Conservation (phyloP, 768 basidiomycete genomes). For the Hericium alpestre region DNA sequence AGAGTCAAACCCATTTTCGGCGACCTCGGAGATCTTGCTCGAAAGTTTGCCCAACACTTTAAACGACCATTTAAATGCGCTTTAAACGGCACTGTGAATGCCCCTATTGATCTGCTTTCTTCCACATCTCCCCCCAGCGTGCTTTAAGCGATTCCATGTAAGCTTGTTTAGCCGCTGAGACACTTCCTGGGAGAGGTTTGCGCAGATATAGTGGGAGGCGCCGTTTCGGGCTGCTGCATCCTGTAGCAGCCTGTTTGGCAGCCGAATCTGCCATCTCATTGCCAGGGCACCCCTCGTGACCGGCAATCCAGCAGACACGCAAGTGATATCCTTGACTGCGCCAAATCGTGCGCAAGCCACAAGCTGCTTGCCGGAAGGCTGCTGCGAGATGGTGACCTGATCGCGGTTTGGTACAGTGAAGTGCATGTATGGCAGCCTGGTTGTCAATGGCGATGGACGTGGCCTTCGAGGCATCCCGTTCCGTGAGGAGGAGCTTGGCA, state of each 20-base stretch:
- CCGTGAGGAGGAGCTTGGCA: slow-evolving; percentile 16
- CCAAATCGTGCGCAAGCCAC: too few relatives aligned
- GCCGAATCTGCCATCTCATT: not conserved
- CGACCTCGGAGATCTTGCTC: too few relatives aligned
- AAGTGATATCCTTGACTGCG: too few relatives aligned
- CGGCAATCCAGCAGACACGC: not conserved
- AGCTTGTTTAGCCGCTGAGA: not conserved
- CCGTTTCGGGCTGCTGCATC: not conserved
- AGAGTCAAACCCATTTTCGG: too few relatives aligned
- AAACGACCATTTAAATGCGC: too few relatives aligned
- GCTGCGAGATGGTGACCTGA: slow-evolving; percentile 7
- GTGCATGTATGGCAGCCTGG: slow-evolving; percentile 2
- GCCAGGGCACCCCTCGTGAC: not conserved
- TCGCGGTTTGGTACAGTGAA: not conserved
- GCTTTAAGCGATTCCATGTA: not conserved
- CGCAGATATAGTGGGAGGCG: not conserved
- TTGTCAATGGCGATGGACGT: slow-evolving; percentile 2
- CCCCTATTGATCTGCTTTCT: not conserved
- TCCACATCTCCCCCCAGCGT: not conserved
- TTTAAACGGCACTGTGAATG: too few relatives aligned
- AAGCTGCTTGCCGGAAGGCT: too few relatives aligned
- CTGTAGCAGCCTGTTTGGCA: not conserved
- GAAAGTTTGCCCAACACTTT: too few relatives aligned
- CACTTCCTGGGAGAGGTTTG: not conserved
- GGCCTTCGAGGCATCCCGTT: not conserved